These are phyloP conservation scores for Salix viminalis DNA, from an alignment of 345 rosid species.

Conservation along the genomic window DNA sequence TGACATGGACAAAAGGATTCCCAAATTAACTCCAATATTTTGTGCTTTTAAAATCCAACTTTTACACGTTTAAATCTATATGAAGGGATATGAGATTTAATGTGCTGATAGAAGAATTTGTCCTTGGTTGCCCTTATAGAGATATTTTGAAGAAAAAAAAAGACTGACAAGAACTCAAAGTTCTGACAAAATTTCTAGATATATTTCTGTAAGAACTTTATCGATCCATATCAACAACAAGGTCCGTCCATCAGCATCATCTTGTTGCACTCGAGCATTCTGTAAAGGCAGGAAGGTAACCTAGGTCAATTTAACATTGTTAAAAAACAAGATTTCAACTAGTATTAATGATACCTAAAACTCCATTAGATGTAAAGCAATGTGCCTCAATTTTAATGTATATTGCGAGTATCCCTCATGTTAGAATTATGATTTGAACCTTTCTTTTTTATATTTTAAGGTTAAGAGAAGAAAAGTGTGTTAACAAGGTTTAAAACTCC, in stretches of 20 bases:
- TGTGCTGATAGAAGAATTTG: background rate
- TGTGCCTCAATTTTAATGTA: background rate
- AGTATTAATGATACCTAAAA: background rate
- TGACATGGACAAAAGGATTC: background rate
- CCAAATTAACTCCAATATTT: background rate
- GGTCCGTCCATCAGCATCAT: background rate
- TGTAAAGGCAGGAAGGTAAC: background rate
- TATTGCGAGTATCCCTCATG: background rate
- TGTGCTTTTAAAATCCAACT: background rate
- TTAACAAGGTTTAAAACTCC: too few relatives aligned
- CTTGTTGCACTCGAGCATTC: background rate
- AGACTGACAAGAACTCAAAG: background rate
- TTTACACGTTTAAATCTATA: background rate
- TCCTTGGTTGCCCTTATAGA: background rate
- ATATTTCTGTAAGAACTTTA: background rate
- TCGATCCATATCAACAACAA: background rate
- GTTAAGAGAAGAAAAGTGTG: background rate
- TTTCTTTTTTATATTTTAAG: background rate
- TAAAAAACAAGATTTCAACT: too few relatives aligned
- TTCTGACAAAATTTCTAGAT: background rate
- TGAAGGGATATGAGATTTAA: background rate
- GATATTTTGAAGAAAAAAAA: too few relatives aligned
- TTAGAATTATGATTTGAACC: background rate
- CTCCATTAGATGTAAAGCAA: background rate
- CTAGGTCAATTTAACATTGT: too few relatives aligned